Evolutionary conservation across 1,284 basidiomycete genomes (phyloP).

Genomic region (Ceratobasidium sp.): DNA sequence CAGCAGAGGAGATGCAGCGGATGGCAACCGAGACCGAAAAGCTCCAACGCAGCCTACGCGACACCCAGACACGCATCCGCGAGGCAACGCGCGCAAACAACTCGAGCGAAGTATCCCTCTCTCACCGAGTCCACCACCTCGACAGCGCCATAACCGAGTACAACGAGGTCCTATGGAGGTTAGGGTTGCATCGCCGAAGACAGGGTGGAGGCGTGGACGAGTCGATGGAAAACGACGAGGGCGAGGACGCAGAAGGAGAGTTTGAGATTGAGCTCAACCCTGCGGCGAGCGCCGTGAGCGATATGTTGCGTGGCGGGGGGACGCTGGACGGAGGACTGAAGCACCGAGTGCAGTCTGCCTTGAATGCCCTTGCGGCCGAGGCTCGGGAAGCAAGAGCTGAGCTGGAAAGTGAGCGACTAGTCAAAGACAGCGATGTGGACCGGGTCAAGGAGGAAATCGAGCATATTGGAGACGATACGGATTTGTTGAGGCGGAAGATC

Average conservation of each 20-base stretch:
- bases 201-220: constrained; percentile 23
- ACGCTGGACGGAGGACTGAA: constrained; percentile 27
- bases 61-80: constrained; percentile 27
- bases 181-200: constrained; percentile 36
- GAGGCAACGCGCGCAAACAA: constrained; percentile 39
- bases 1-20: constrained; percentile 45
- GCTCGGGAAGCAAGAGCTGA: constrained; percentile 23
- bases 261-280: constrained; percentile 37
- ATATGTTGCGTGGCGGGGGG: constrained; percentile 40
- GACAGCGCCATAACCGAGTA: constrained; percentile 45
- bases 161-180: constrained; percentile 44
- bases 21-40: constrained; percentile 46
- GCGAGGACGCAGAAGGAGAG: constrained; percentile 22
- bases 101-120: constrained; percentile 45
- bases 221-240: constrained; percentile 31
- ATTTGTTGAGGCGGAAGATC: constrained; percentile 34
- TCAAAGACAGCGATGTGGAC: constrained; percentile 35
- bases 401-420: constrained; percentile 23
- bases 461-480: constrained; percentile 35
- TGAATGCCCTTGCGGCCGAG: constrained; percentile 27
- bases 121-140: constrained; percentile 43
- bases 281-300: constrained; percentile 27
- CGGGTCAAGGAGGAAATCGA: constrained; percentile 29
- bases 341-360: constrained; percentile 30
- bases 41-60: constrained; percentile 41